Evolutionary conservation across 257 asterid genomes (phyloP).

Genomic region (Verbena officinalis): DNA sequence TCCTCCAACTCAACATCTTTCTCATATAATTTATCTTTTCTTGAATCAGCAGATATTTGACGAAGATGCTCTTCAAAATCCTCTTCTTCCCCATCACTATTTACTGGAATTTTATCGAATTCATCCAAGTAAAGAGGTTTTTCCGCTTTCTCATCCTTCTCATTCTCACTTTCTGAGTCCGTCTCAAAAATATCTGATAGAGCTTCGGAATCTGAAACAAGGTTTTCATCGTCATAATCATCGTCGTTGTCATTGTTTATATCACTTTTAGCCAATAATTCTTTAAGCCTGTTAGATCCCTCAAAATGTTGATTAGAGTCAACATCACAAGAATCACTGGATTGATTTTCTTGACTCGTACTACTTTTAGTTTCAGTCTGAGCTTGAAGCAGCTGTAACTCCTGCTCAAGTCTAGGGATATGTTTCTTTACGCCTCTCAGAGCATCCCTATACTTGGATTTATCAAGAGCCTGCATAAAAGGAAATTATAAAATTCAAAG

Average conservation of each 20-base stretch:
- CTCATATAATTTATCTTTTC: slow-evolving; percentile 47
- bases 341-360: slow-evolving; percentile 33
- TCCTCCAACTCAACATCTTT: slow-evolving; percentile 45
- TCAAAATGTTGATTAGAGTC: slow-evolving; percentile 41
- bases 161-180: slow-evolving; percentile 58
- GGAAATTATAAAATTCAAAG: slow-evolving; percentile 17
- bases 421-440: slow-evolving; percentile 75
- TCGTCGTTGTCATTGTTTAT: slow-evolving; percentile 40
- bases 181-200: slow-evolving; percentile 90
- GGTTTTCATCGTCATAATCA: slow-evolving; percentile 41
- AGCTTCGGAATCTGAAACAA: slow-evolving; percentile 71
- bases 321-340: slow-evolving; percentile 31
- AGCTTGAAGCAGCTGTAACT: slow-evolving; percentile 73
- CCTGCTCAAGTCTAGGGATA: slow-evolving; percentile 91
- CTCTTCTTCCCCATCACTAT: slow-evolving; percentile 42
- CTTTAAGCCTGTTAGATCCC: slow-evolving; percentile 61
- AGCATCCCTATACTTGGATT: slow-evolving; percentile 88
- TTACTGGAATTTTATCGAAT: slow-evolving; percentile 67
- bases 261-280: slow-evolving; percentile 54
- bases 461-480: slow-evolving; percentile 86
- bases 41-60: slow-evolving; percentile 63
- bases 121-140: slow-evolving; percentile 67
- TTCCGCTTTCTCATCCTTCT: slow-evolving; percentile 45
- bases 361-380: slow-evolving; percentile 51
- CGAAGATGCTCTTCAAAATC: slow-evolving; percentile 76